Evolutionary conservation across 176 grass and related monocot genomes (phyloP).

Genomic region (Musa acuminata): DNA sequence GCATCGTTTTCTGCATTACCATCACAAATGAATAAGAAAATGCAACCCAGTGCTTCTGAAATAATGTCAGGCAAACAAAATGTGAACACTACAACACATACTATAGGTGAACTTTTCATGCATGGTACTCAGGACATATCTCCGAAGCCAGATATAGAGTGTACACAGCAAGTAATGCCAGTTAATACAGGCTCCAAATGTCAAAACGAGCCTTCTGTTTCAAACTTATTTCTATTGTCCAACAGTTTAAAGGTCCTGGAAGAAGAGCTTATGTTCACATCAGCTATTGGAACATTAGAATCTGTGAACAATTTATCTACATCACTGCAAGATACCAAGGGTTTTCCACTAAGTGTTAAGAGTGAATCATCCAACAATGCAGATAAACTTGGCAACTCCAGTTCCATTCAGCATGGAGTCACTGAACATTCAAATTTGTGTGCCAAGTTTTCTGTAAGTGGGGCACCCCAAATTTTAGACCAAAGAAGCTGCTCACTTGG

Average conservation of each 20-base stretch:
- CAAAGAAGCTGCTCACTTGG: conserved; percentile 20
- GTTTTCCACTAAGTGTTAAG: conserved; percentile 22
- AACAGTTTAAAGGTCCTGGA: conserved; percentile 28
- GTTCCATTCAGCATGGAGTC: conserved; percentile 22
- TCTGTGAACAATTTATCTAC: conserved; percentile 18
- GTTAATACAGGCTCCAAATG: conserved; percentile 12
- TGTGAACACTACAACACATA: not conserved
- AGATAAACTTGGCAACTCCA: conserved; percentile 20
- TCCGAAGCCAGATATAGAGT: conserved; percentile 26
- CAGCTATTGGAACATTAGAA: conserved; percentile 24
- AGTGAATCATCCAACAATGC: conserved; percentile 9
- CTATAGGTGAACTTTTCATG: not conserved
- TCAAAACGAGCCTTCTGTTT: conserved; percentile 26
- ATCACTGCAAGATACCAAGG: conserved; percentile 18
- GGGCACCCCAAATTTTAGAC: conserved; percentile 30
- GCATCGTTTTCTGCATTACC: not conserved
- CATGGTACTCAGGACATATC: conserved; percentile 6
- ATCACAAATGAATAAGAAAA: not conserved
- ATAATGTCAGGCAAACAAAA: not conserved
- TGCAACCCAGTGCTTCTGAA: not conserved
- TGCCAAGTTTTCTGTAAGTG: conserved; percentile 24
- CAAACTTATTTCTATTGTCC: conserved; percentile 29
- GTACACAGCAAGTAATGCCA: conserved; percentile 26
- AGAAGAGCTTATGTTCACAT: conserved; percentile 32
- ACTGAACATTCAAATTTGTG: not conserved